phyloP scores from a whole-genome alignment of 2,329 filamentous ascomycete genomes.

The Chaetomiaceae sp. region DNA sequence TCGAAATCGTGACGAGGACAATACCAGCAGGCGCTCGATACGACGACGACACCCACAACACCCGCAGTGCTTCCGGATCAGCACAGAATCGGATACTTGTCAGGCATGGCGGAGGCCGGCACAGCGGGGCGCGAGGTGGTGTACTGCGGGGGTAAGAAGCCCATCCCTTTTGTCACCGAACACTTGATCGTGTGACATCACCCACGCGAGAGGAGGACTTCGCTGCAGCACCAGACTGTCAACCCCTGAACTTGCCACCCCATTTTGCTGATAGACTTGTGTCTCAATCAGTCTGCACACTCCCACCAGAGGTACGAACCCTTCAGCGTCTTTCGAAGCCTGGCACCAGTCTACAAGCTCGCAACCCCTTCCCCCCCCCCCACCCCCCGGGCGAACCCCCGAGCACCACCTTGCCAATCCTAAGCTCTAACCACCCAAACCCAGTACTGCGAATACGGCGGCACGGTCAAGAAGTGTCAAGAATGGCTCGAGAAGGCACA shows the following conservation, averaged over 20 bases:
- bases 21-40: constrained; percentile 4
- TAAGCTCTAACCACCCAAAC: neutral
- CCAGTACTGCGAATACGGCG: constrained; percentile 98
- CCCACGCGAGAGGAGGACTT: neutral
- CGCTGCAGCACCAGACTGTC: neutral
- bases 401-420: neutral
- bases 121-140: constrained; percentile 46
- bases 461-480: constrained; percentile 92
- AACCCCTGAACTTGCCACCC: neutral
- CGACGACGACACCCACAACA: neutral
- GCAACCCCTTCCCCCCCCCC: no score
- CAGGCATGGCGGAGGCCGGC: constrained; percentile 50
- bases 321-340: no score
- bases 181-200: constrained; percentile 16
- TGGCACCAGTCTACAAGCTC: no score
- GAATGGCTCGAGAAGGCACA: constrained; percentile 84
- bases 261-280: neutral
- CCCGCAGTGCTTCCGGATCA: neutral
- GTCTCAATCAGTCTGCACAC: constrained; percentile 48
- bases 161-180: neutral
- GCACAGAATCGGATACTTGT: neutral
- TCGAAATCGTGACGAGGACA: constrained; percentile 7
- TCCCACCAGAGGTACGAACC: constrained; percentile 55
- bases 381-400: no score
- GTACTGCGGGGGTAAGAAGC: constrained; percentile 53